Evolutionary conservation across 1,284 basidiomycete genomes (phyloP).

Genomic region (Hymenochaete sp.): DNA sequence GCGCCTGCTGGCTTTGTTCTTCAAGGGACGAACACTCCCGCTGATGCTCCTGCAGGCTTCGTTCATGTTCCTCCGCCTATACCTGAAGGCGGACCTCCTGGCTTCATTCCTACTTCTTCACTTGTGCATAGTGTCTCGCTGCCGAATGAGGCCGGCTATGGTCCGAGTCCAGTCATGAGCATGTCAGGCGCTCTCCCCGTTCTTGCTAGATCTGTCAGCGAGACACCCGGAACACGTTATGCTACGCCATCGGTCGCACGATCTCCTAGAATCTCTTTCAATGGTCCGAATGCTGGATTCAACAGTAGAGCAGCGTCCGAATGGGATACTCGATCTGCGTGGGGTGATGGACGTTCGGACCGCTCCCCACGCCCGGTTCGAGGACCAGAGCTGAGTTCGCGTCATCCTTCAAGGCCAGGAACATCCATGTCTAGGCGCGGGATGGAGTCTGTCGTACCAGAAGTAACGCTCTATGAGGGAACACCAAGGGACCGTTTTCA

Average conservation of each 20-base stretch:
- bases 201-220: constrained; percentile 5
- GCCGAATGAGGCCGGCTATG: neutral
- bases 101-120: constrained; percentile 6
- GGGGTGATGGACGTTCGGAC: constrained; percentile 4
- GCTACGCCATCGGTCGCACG: neutral
- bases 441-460: constrained; percentile 7
- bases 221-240: neutral
- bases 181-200: constrained; percentile 12
- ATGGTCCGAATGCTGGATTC: constrained; percentile 5
- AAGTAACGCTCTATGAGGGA: constrained; percentile 2
- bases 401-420: neutral
- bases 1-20: constrained; percentile 9
- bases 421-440: constrained; percentile 3
- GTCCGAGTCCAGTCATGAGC: constrained; percentile 7
- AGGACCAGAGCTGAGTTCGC: constrained; percentile 6
- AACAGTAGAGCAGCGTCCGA: constrained; percentile 13
- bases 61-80: neutral
- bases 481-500: no score
- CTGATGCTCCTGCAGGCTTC: constrained; percentile 2
- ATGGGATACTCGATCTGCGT: constrained; percentile 10
- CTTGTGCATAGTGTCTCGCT: constrained; percentile 2
- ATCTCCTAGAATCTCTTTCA: constrained; percentile 8
- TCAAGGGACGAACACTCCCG: neutral
- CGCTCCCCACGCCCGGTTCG: constrained; percentile 11
- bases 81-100: neutral